A percentile compares a stretch with the other conserved stretches of the same genome.
Evolutionary conservation across 768 basidiomycete genomes (phyloP).

Genomic region (Goffeauzyma gilvescens): DNA sequence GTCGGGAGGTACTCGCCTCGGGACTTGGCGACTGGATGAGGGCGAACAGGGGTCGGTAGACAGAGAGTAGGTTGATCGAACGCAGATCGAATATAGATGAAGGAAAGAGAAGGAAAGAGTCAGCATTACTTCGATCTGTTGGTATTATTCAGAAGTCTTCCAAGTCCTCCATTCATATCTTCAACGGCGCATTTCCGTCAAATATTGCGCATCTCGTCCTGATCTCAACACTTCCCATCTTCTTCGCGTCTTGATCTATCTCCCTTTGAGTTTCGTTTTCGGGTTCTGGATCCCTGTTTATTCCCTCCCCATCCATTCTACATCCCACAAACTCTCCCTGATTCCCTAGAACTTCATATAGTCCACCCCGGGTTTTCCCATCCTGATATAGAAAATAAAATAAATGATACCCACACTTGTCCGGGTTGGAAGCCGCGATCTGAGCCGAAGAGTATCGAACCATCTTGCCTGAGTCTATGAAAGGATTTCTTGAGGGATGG

Average conservation of each 20-base stretch:
- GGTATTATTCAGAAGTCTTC: background rate
- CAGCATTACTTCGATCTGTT: slow-evolving; percentile 8
- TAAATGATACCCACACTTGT: slow-evolving; percentile 54
- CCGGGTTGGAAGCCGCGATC: slow-evolving; percentile 63
- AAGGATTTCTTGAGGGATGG: no score
- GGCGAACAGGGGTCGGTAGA: background rate
- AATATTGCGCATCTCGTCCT: background rate
- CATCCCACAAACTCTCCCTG: background rate
- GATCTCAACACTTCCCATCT: background rate
- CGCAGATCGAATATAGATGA: no score
- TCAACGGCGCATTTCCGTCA: background rate
- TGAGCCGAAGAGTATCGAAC: slow-evolving; percentile 87
- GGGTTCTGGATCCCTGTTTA: background rate
- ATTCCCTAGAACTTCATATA: no score
- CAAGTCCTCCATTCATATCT: background rate
- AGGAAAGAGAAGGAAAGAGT: no score
- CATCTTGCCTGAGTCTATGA: slow-evolving; percentile 7
- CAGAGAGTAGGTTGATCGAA: background rate
- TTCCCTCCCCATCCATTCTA: slow-evolving; percentile 2
- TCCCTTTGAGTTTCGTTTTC: background rate
- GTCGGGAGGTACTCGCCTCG: slow-evolving; percentile 95
- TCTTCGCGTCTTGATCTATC: background rate
- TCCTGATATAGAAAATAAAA: no score
- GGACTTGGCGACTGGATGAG: slow-evolving; percentile 59
- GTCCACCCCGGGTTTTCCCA: no score